phyloP scores from a whole-genome alignment of 2,329 filamentous ascomycete genomes.

The Colletotrichum truncatum region DNA sequence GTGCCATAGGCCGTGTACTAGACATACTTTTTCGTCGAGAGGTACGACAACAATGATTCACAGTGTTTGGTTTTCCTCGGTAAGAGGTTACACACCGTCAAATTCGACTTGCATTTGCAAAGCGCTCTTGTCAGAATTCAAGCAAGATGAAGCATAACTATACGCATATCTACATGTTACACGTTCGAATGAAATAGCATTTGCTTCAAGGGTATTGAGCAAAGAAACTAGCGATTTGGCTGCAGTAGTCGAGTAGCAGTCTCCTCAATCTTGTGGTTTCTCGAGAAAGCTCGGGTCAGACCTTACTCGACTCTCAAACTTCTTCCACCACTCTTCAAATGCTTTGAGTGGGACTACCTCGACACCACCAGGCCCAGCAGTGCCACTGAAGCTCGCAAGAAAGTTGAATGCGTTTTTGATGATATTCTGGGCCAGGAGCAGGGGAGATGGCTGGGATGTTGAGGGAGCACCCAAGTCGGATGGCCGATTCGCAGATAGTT shows the following conservation, averaged over 20 bases:
- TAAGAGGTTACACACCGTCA: neutral
- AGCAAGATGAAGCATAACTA: neutral
- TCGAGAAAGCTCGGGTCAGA: constrained; percentile 91
- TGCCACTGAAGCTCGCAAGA: constrained; percentile 83
- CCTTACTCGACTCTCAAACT: constrained; percentile 89
- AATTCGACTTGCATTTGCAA: no score
- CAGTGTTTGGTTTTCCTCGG: constrained; percentile 16
- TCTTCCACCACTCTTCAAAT: constrained; percentile 98
- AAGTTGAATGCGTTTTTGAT: constrained; percentile 99
- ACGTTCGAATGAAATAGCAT: neutral
- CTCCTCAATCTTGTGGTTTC: constrained; percentile 52
- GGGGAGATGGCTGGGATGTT: constrained; percentile 66
- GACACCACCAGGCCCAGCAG: constrained; percentile 67
- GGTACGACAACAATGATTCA: constrained; percentile 7
- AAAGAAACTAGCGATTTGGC: neutral
- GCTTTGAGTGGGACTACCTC: constrained; percentile 94
- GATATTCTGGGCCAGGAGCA: constrained; percentile 87
- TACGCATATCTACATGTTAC: neutral
- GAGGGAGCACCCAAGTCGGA: constrained; percentile 35
- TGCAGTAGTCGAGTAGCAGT: neutral
- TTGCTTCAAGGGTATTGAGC: constrained; percentile 5
- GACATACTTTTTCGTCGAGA: neutral
- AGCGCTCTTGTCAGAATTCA: no score
- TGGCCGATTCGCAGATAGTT: constrained; percentile 57
- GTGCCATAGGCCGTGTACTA: neutral